phyloP scores from a whole-genome alignment of 805 yeast species.

The Hanseniaspora taiwanica region DNA sequence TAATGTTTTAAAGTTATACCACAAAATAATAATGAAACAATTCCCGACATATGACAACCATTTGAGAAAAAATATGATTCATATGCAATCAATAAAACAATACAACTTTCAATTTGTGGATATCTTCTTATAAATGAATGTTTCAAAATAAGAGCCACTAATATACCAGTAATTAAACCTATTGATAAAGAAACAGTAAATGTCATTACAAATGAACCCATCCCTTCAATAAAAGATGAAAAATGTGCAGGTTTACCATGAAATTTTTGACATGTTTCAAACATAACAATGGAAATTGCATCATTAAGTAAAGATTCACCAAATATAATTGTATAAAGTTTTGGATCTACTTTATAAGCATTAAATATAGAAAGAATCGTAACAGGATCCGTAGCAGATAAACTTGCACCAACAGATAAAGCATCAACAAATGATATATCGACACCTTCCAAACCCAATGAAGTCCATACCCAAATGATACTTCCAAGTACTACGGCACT shows the following conservation, averaged over 20 bases:
- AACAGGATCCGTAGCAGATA: conserved; percentile 97
- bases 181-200: conserved; percentile 83
- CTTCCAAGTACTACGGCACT: conserved; percentile 86
- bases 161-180: conserved; percentile 76
- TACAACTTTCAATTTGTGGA: conserved; percentile 94
- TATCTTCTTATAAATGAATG: conserved; percentile 87
- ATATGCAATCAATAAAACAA: conserved; percentile 81
- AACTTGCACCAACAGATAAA: conserved; percentile 90
- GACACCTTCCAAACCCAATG: conserved; percentile 80
- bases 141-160: conserved; percentile 80
- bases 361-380: conserved; percentile 92
- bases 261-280: conserved; percentile 94
- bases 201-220: conserved; percentile 84
- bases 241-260: conserved; percentile 73
- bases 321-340: conserved; percentile 88
- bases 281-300: conserved; percentile 97
- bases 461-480: conserved; percentile 79
- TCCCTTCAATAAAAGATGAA: conserved; percentile 80
- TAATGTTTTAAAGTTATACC: conserved; percentile 95
- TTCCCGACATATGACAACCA: conserved; percentile 99
- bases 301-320: conserved; percentile 94
- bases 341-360: conserved; percentile 96
- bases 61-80: conserved; percentile 95
- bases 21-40: conserved; percentile 85
- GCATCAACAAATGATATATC: conserved; percentile 93